Base-by-base conservation (phyloP, 2,329 filamentous ascomycete species). In the Penicillium sclerotigenum region DNA sequence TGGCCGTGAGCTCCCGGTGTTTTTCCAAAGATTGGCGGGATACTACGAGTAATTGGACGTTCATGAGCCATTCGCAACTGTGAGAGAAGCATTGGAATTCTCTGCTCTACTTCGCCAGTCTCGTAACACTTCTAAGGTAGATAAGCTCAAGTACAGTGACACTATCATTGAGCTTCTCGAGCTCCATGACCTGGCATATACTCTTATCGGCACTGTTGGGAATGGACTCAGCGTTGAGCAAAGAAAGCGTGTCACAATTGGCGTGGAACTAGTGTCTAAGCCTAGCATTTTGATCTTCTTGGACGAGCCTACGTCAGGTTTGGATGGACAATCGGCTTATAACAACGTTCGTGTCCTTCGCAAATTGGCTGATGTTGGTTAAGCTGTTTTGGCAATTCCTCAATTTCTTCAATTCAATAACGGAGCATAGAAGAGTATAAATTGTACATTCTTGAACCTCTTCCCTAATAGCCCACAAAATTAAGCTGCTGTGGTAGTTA, bases 21-120 rank as follows among this genome's bases (percentile, higher is more conserved):
- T 82, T 34, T 89, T 89, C 62, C 83, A 87, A 63, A 77, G 86
- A 20, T 80, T 80, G 29, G 87, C 85, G 4, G 87, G 86, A 3
- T 89, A 85, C 66, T 86, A 83, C 56, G 80, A 88, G 63, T 86
- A 89, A 65, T 81, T 83, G 64, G 86, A 89, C 72, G 73, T 89
- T 2, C 86, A 89, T 65, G 84, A 87, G 56, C 79, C 79, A 1
- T 86, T 81, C 10, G 81, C 84, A 0, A 87, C 85, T 0, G 81
- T 87, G 33, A 75, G 84, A 22, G 85, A 87, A 69, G 84, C 85
- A 0, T 74, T 87, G 2, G 81, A 85, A 58, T 88, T 88, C 64
- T 87, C 83, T 1, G 85, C 85, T 1, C 75, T 85, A n/a, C 73
- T 87, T 4, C 77, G 85, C 53, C 85, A 87, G 65, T 76, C 82